Conservation (phyloP, 352 stramenopile genomes). For the Phytophthora pseudosyringae region DNA sequence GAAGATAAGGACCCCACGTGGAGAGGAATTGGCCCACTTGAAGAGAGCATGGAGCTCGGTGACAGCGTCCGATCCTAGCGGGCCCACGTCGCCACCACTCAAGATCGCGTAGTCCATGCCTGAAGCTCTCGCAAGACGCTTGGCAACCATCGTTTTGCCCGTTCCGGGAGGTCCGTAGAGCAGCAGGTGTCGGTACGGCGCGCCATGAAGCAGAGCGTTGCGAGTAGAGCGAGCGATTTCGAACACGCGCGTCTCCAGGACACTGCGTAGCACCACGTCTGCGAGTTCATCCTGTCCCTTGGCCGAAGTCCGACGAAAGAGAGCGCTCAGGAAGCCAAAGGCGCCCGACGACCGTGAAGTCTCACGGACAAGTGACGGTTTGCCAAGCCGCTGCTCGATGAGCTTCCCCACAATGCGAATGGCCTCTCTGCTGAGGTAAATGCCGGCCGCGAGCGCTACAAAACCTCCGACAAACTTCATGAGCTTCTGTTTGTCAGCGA, state of each 20-base stretch:
- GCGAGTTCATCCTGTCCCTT: slow-evolving; percentile 53
- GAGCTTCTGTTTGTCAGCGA: slow-evolving; percentile 69
- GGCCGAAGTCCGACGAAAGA: slow-evolving; percentile 29
- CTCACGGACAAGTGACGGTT: slow-evolving; percentile 75
- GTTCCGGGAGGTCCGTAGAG: slow-evolving; percentile 86
- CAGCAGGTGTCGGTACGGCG: slow-evolving; percentile 84
- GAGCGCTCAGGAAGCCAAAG: slow-evolving; percentile 43
- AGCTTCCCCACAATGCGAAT: slow-evolving; percentile 66
- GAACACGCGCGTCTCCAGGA: slow-evolving; percentile 66
- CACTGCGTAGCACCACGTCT: slow-evolving; percentile 63
- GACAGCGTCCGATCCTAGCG: slow-evolving; percentile 74
- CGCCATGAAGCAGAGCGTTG: slow-evolving; percentile 65
- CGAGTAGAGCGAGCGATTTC: slow-evolving; percentile 68
- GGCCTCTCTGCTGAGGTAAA: slow-evolving; percentile 69
- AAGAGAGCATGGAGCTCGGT: slow-evolving; percentile 87
- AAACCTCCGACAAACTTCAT: slow-evolving; percentile 64
- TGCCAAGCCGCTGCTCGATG: slow-evolving; percentile 70
- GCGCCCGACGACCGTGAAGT: slow-evolving; percentile 62
- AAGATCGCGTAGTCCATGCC: slow-evolving; percentile 88
- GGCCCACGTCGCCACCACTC: slow-evolving; percentile 85
- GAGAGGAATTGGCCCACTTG: slow-evolving; percentile 77
- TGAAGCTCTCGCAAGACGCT: slow-evolving; percentile 66
- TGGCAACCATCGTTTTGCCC: slow-evolving; percentile 91
- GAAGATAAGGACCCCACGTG: slow-evolving; percentile 83
- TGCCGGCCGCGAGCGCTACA: slow-evolving; percentile 57